Percentiles rank a stretch among this genome's conserved stretches.
These are phyloP conservation scores for Pichia kudriavzevii DNA, from an alignment of 1,139 yeast species.

Conservation along the genomic window DNA sequence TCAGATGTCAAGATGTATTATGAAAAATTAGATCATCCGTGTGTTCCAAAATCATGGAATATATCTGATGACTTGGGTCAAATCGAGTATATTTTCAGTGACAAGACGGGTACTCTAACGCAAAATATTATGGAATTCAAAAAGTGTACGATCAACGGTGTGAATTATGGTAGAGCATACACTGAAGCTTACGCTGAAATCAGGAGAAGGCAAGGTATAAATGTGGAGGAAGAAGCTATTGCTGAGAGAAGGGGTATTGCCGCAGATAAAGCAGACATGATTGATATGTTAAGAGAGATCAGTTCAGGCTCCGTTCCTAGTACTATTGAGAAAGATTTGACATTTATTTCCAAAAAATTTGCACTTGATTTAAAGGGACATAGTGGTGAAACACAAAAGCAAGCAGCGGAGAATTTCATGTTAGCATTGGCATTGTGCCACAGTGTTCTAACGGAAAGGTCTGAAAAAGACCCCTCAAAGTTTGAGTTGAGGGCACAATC, in stretches of 20 bases:
- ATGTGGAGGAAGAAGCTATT: conserved; percentile 61
- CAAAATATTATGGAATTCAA: conserved; percentile 97
- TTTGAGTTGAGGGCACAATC: conserved; percentile 83
- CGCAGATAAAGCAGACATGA: conserved; percentile 60
- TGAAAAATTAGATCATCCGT: conserved; percentile 79
- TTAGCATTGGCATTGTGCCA: conserved; percentile 85
- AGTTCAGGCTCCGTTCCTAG: conserved; percentile 25
- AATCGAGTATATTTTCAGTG: conserved; percentile 90
- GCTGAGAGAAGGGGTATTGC: conserved; percentile 57
- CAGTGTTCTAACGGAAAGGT: conserved; percentile 76
- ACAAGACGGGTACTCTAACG: conserved; percentile 93
- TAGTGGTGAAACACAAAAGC: conserved; percentile 49
- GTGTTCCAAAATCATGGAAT: conserved; percentile 95
- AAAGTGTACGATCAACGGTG: conserved; percentile 83
- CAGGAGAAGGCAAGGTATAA: conserved; percentile 79
- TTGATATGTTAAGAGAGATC: conserved; percentile 40
- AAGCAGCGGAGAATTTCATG: conserved; percentile 72
- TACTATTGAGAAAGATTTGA: conserved; percentile 41
- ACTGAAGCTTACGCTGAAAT: conserved; percentile 94
- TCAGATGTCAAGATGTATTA: conserved; percentile 86
- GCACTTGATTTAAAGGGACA: conserved; percentile 46
- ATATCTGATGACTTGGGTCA: conserved; percentile 97
- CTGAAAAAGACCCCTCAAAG: conserved; percentile 47
- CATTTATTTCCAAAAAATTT: conserved; percentile 70
- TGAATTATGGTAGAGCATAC: conserved; percentile 85